Conservation (phyloP, 306 rosid genomes). For the Benincasa hispida region DNA sequence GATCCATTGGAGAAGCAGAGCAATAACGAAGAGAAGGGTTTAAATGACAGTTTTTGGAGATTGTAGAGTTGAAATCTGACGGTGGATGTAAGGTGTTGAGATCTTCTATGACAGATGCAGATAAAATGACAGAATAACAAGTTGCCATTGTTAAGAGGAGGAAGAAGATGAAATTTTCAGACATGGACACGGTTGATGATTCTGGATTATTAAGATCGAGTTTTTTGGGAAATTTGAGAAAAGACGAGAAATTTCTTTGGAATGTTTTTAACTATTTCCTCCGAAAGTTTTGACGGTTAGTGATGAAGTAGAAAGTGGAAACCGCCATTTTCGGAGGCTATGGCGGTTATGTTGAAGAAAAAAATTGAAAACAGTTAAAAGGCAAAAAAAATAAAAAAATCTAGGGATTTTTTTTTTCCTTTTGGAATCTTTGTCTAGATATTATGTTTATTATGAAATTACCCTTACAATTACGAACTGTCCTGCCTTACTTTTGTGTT, state of each 20-base stretch:
- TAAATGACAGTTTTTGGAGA: constrained; percentile 34
- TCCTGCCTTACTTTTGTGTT: background rate
- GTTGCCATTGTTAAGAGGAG: constrained; percentile 12
- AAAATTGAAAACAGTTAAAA: background rate
- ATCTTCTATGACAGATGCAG: constrained; percentile 52
- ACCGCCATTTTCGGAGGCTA: constrained; percentile 1
- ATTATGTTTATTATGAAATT: background rate
- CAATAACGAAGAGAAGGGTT: constrained; percentile 64
- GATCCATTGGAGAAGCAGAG: constrained; percentile 31
- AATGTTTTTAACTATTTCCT: background rate
- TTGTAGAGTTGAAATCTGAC: constrained; percentile 48
- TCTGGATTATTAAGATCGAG: background rate
- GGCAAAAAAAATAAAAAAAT: background rate
- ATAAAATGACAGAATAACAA: constrained; percentile 5
- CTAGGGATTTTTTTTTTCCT: background rate
- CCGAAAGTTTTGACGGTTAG: background rate
- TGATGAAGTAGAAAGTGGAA: background rate
- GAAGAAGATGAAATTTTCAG: constrained; percentile 16
- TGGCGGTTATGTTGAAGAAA: background rate
- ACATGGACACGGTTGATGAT: constrained; percentile 30
- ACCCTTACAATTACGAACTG: background rate
- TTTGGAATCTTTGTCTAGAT: background rate
- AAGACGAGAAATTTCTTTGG: background rate
- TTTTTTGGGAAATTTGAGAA: background rate
- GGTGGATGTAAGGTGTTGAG: constrained; percentile 47